These are phyloP conservation scores for Galeopsis tetrahit DNA, from an alignment of 257 asterid species.

Conservation along the genomic window DNA sequence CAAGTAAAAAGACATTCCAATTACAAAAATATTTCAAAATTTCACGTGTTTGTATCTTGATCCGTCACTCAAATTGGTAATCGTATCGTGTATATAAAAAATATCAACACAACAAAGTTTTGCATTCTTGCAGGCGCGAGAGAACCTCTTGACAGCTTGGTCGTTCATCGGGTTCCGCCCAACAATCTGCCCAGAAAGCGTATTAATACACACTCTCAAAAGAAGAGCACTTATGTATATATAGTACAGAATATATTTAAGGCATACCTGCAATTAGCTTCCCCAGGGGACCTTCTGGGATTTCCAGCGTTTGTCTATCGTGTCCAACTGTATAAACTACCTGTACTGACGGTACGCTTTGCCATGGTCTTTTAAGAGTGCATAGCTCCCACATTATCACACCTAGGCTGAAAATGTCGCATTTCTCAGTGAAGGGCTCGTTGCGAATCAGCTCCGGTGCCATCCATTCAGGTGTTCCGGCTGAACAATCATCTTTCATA, in stretches of 20 bases:
- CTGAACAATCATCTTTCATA: conserved; percentile 68
- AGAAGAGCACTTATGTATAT: background rate
- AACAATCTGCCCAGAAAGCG: conserved; percentile 64
- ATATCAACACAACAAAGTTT: conserved; percentile 44
- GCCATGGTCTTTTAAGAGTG: conserved; percentile 89
- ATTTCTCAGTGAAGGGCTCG: conserved; percentile 87
- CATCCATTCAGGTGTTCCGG: conserved; percentile 99
- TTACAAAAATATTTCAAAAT: conserved; percentile 18
- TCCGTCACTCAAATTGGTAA: conserved; percentile 7
- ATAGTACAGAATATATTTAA: background rate
- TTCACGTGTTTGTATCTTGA: conserved; percentile 15
- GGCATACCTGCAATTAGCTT: conserved; percentile 66
- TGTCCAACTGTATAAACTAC: conserved; percentile 86
- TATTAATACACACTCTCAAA: background rate
- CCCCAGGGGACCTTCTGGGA: conserved; percentile 82
- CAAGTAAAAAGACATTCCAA: background rate
- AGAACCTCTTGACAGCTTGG: conserved; percentile 79
- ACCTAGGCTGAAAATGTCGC: conserved; percentile 90
- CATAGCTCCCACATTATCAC: conserved; percentile 92
- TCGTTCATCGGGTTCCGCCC: conserved; percentile 87
- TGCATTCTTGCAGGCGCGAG: conserved; percentile 68
- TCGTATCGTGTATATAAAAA: background rate
- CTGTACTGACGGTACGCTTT: conserved; percentile 79
- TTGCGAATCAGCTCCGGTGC: conserved; percentile 93
- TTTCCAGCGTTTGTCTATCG: conserved; percentile 73